Evolutionary conservation across 2,329 filamentous ascomycete species (phyloP).

Genomic region (Clonostachys chloroleuca): DNA sequence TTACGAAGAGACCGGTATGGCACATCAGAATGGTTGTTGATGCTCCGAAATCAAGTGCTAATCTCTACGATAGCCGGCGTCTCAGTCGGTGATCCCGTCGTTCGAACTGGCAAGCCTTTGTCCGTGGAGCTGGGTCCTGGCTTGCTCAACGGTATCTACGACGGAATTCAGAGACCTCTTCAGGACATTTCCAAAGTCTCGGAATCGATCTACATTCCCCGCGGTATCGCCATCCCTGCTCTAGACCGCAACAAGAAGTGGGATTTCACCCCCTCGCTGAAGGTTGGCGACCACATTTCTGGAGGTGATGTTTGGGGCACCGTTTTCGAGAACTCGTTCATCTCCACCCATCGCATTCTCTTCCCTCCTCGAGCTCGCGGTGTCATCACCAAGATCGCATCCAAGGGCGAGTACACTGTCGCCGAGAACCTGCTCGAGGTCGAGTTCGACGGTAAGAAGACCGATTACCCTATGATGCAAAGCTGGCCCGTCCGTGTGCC

Average conservation of each 20-base stretch:
- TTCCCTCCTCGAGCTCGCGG: constrained; percentile 86
- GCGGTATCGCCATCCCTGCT: constrained; percentile 82
- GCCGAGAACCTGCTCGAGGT: constrained; percentile 91
- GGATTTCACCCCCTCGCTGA: constrained; percentile 88
- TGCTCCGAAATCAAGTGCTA: constrained; percentile 8
- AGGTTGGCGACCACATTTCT: constrained; percentile 95
- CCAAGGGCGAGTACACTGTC: constrained; percentile 90
- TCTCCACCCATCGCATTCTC: constrained; percentile 89
- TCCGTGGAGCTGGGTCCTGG: constrained; percentile 97
- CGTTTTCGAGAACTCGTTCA: constrained; percentile 93
- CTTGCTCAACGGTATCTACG: constrained; percentile 98
- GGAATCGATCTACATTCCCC: constrained; percentile 94
- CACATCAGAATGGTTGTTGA: not conserved
- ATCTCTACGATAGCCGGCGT: constrained; percentile 67
- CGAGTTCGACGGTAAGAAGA: constrained; percentile 95
- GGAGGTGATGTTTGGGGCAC: constrained; percentile 94
- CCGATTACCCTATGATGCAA: constrained; percentile 97
- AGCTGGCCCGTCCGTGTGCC: constrained; percentile 96
- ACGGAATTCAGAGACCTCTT: constrained; percentile 95
- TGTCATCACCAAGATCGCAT: constrained; percentile 85
- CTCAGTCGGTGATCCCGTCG: constrained; percentile 89
- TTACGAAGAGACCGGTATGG: constrained; percentile 93
- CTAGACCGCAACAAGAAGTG: constrained; percentile 91
- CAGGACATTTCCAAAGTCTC: constrained; percentile 74
- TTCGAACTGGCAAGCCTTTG: constrained; percentile 87